Evolutionary conservation across 805 yeast genomes (phyloP).

Genomic region (Pichia pseudocactophila): DNA sequence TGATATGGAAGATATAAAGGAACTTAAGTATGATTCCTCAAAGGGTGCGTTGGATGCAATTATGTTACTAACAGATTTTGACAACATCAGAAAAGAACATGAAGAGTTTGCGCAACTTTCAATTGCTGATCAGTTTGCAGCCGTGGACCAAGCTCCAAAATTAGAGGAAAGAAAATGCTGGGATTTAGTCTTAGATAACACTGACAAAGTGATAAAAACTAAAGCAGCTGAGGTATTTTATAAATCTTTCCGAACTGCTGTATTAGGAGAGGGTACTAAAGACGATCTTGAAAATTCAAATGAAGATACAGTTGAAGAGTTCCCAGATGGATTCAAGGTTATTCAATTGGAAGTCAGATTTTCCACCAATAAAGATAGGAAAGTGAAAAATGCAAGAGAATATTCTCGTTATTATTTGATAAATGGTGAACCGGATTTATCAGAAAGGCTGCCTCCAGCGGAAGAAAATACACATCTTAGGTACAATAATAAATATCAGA

Average conservation of each 20-base stretch:
- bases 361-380: conserved; percentile 45
- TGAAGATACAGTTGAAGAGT: not conserved
- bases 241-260: not conserved
- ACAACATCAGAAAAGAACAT: conserved; percentile 7
- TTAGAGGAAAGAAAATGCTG: conserved; percentile 11
- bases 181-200: conserved; percentile 8
- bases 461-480: conserved; percentile 13
- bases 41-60: conserved; percentile 7
- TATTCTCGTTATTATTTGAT: conserved; percentile 56
- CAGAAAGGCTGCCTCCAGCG: conserved; percentile 23
- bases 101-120: conserved; percentile 7
- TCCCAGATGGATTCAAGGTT: not conserved
- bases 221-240: conserved; percentile 4
- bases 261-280: not conserved
- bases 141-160: conserved; percentile 8
- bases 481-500: conserved; percentile 8
- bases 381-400: conserved; percentile 46
- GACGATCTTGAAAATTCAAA: not conserved
- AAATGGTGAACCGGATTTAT: conserved; percentile 59
- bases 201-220: conserved; percentile 5
- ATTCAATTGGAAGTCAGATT: conserved; percentile 31
- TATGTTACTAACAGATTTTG: conserved; percentile 6
- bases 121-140: conserved; percentile 4
- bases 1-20: not conserved
- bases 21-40: conserved; percentile 2